phyloP scores from a whole-genome alignment of 768 basidiomycete genomes.

The Russula virescens region DNA sequence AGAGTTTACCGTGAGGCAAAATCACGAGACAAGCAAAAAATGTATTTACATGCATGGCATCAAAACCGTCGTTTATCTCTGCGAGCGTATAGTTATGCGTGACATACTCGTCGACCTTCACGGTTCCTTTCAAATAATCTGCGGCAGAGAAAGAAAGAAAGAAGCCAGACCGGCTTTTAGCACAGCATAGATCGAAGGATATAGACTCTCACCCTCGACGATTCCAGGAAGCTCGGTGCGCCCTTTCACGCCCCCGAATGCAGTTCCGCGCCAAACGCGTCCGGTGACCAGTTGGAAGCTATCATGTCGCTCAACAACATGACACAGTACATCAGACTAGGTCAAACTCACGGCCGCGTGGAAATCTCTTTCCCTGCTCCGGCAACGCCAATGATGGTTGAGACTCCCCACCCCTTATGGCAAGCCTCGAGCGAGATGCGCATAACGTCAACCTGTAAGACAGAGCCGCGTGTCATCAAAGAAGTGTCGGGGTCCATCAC shows the following conservation, averaged over 20 bases:
- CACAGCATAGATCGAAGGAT: background rate
- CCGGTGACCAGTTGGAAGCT: conserved; percentile 70
- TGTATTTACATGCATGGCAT: conserved; percentile 89
- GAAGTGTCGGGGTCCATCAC: too few species aligned
- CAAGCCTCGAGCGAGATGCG: conserved; percentile 94
- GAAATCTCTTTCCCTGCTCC: conserved; percentile 84
- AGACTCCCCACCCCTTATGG: conserved; percentile 99
- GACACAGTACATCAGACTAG: conserved; percentile 33
- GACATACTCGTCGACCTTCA: conserved; percentile 95
- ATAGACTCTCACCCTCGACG: conserved; percentile 61
- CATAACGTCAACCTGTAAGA: conserved; percentile 80
- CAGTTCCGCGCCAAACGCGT: conserved; percentile 89
- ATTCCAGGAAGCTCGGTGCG: conserved; percentile 92
- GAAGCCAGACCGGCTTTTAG: background rate
- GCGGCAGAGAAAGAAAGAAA: conserved; percentile 15
- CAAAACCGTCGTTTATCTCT: conserved; percentile 83
- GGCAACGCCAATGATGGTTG: conserved; percentile 93
- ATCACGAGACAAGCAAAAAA: background rate
- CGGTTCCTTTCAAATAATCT: conserved; percentile 77
- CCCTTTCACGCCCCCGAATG: conserved; percentile 98
- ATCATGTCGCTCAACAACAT: background rate
- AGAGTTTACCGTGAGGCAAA: conserved; percentile 8
- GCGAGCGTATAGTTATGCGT: conserved; percentile 74
- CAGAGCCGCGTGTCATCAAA: background rate
- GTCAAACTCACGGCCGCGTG: conserved; percentile 30